phyloP scores from a whole-genome alignment of 1,284 basidiomycete species.

The Cutaneotrichosporon sp. region DNA sequence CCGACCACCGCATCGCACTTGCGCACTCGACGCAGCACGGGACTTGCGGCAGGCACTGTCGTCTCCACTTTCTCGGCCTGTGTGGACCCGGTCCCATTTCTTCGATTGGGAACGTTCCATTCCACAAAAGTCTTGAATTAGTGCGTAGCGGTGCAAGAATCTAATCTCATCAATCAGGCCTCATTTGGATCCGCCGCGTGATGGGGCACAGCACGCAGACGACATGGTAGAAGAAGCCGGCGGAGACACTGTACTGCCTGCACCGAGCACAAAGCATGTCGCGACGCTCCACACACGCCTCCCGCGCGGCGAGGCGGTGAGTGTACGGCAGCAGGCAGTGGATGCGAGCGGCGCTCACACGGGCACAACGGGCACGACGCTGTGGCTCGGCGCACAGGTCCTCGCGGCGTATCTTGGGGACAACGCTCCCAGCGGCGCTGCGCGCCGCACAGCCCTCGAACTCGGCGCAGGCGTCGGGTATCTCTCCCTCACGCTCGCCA shows the following conservation, averaged over 20 bases:
- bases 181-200: too few species aligned
- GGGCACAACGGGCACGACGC: slow-evolving; percentile 69
- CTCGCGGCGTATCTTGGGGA: slow-evolving; percentile 58
- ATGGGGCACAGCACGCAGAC: too few species aligned
- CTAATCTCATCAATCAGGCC: too few species aligned
- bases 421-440: slow-evolving; percentile 19
- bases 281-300: slow-evolving; percentile 54
- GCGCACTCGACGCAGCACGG: too few species aligned
- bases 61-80: too few species aligned
- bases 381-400: slow-evolving; percentile 79
- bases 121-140: too few species aligned
- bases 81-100: too few species aligned
- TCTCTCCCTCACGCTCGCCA: slow-evolving; percentile 63
- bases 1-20: too few species aligned
- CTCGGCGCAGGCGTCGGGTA: slow-evolving; percentile 78
- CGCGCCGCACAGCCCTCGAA: slow-evolving; percentile 53
- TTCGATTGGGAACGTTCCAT: too few species aligned
- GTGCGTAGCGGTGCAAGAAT: too few species aligned
- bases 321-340: slow-evolving; percentile 24
- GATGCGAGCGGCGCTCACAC: slow-evolving; percentile 35
- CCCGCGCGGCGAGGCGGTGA: slow-evolving; percentile 36
- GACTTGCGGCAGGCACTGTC: too few species aligned
- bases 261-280: slow-evolving; percentile 59
- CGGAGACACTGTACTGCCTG: slow-evolving; percentile 19
- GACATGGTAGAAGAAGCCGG: background rate